Base-by-base conservation (phyloP, 116 monocot species). In the Posidonia oceanica region DNA sequence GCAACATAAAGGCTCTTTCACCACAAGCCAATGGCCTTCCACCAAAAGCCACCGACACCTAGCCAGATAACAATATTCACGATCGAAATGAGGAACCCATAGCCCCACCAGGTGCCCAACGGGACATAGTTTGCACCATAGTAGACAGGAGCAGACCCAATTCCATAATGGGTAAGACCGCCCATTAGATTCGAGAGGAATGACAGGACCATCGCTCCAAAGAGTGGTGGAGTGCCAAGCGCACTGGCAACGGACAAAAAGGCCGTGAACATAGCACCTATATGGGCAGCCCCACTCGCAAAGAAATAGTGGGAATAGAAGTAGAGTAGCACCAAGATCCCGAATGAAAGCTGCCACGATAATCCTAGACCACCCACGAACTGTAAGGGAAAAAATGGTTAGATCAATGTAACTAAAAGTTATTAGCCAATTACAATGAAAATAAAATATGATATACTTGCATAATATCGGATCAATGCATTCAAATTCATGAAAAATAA, bases 111-210 rank as follows among this genome's bases (percentile, higher is more conserved):
- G 29, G 81, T 83, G 1, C 79, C 40, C 8, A 92, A 75, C 1
- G 97, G 90, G 14, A 98, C 93, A 48, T 93, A 98, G 75, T 84
- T 85, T 1, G 98, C 92, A 36, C 98, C 98, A 68, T 93, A 98
- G 76, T 93, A 98, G 38, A 98, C 84, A 0, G 98, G 93, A 15
- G 98, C 98, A n/a, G 98, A 98, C 3, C 98, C 98, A 14, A 92
- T 98, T 53, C 98, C 98, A 59, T 98, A 93, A 68, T 98, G 98
- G 14, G 98, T 93, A 41, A 93, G 83, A 6, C 98, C 98, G 4
- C 98, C 98, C 98, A 98, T 98, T 74, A 98, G 73, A 54, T 98
- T 98, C 17, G 98, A 98, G 54, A 98, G 75, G 76, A 98, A 93
- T 0, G 97, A 74, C 58, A 98, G 82, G n/a, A 92, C 89, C 93